A percentile compares a stretch with the other conserved stretches of the same genome.
These are phyloP conservation scores for Rhodotorula kratochvilovae DNA, from an alignment of 768 basidiomycete species.

Conservation along the genomic window DNA sequence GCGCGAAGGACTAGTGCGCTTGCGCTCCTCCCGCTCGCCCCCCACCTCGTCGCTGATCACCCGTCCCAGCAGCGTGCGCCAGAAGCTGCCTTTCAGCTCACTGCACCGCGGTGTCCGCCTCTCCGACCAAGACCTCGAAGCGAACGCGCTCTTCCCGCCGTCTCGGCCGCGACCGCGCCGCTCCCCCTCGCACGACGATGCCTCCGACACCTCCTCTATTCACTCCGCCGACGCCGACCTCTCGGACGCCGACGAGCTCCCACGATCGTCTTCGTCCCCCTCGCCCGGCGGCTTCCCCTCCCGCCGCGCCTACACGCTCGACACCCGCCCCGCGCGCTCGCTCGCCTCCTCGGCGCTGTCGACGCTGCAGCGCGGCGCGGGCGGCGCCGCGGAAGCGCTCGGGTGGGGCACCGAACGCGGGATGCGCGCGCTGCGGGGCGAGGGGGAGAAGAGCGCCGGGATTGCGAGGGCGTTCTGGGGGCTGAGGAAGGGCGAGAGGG, in stretches of 20 bases:
- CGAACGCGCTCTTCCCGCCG: not conserved
- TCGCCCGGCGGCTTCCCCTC: not conserved
- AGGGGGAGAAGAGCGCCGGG: conserved; percentile 1
- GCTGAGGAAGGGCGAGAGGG: not conserved
- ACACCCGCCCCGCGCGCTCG: not conserved
- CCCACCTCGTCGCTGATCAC: not conserved
- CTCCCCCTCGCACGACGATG: not conserved
- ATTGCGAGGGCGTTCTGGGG: conserved; percentile 24
- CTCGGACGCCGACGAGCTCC: conserved; percentile 6
- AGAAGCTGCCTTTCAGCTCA: not conserved
- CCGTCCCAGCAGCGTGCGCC: not conserved
- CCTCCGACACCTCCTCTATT: not conserved
- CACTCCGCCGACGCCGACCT: conserved; percentile 8
- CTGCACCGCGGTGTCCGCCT: not conserved
- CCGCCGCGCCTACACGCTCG: not conserved
- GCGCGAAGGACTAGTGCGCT: conserved; percentile 8
- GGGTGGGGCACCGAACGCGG: conserved; percentile 1
- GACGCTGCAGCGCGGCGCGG: not conserved
- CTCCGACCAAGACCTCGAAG: conserved; percentile 5
- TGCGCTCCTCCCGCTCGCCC: not conserved
- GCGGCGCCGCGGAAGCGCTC: not conserved
- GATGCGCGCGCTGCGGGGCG: not conserved
- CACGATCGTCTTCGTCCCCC: not conserved
- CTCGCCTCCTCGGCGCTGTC: not conserved
- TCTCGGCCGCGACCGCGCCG: not conserved